Conservation (phyloP, 2,329 filamentous ascomycete genomes). For the Arthrobotrys conoides region DNA sequence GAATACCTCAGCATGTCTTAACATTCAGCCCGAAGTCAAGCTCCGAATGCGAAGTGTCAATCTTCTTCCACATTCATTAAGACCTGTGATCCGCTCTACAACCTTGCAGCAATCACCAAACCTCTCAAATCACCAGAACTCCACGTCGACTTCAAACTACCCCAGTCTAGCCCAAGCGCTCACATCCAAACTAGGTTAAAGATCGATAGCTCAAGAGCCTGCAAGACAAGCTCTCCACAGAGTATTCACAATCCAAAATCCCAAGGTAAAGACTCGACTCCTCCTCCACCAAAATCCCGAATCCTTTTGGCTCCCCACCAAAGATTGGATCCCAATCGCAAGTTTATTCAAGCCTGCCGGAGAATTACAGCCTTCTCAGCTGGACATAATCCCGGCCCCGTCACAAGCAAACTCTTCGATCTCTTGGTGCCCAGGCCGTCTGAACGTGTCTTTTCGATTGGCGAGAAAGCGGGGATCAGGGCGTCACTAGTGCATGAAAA, state of each 20-base stretch:
- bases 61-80: neutral
- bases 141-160: neutral
- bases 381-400: neutral
- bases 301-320: neutral
- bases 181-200: neutral
- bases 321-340: neutral
- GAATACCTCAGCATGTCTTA: neutral
- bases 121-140: neutral
- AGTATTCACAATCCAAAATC: neutral
- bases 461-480: conserved; percentile 53
- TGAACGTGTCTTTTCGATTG: conserved; percentile 48
- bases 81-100: neutral
- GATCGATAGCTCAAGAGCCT: neutral
- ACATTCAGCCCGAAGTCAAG: neutral
- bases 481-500: conserved; percentile 26
- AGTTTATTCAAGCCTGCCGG: neutral
- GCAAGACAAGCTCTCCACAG: neutral
- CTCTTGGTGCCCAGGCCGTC: conserved; percentile 20
- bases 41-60: neutral
- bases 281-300: neutral
- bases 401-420: conserved; percentile 18
- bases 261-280: neutral
- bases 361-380: neutral
- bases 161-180: neutral
- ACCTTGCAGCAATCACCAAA: neutral